Evolutionary conservation across 345 rosid species (phyloP).

Genomic region (Citrus medica): DNA sequence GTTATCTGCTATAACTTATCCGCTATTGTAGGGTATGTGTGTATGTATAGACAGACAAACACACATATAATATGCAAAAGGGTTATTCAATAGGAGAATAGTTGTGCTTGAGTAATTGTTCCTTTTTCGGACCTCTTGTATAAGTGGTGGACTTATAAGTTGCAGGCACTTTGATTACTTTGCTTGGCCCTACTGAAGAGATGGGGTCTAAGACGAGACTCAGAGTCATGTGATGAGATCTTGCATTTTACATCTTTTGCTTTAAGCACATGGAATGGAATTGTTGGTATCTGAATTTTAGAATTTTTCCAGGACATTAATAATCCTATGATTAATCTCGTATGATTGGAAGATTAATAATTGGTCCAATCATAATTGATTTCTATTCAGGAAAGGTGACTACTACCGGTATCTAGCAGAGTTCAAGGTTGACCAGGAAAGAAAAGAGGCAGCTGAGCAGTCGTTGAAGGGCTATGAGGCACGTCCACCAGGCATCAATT

Average conservation of each 20-base stretch:
- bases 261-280: neutral
- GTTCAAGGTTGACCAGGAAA: conserved; percentile 83
- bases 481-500: conserved; percentile 12
- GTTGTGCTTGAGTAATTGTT: neutral
- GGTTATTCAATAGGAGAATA: neutral
- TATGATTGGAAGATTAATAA: neutral
- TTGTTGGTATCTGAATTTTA: too few relatives aligned
- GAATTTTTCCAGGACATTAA: too few relatives aligned
- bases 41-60: neutral
- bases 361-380: neutral
- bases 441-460: conserved; percentile 91
- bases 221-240: neutral
- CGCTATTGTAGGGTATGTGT: neutral
- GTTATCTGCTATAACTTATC: neutral
- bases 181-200: neutral
- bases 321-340: neutral
- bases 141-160: conserved; percentile 1
- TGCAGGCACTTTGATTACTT: neutral
- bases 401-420: conserved; percentile 92
- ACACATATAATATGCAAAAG: neutral
- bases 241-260: neutral
- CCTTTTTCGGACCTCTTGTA: neutral
- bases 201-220: neutral
- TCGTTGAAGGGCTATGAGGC: conserved; percentile 96
- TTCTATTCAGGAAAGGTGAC: conserved; percentile 80